Evolutionary conservation across 805 yeast genomes (phyloP), one percentile per base, ranked within the genome.

Genomic region (Candida parachauliodes): DNA sequence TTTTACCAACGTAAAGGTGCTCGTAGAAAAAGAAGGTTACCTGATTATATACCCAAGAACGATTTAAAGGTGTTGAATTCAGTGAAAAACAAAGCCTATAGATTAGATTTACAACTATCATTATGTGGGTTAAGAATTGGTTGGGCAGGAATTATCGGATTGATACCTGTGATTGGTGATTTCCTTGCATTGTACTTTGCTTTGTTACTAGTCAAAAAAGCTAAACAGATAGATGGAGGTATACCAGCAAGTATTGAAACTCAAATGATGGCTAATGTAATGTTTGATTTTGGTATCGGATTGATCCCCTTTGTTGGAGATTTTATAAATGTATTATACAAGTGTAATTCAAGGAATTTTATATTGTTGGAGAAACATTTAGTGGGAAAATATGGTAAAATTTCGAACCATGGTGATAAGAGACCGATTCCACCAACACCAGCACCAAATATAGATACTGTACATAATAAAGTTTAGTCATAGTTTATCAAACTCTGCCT

Each of bases 271-370:
- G 53, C 58, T n/a, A 67, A 67, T 43, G 55, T 65, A 8, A 46
- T 49, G n/a, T 50, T 65, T 43, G 72, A 67, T 43, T 66, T 67
- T 45, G 59, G 54, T 1, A 57, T 66, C 26, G 71, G 71, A 4
- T 52, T 66, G 45, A 77, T 85, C 28, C 96, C 96, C 1, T 48
- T 87, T 22, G 77, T 85, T 20, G 95, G 96, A 18, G 88, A 81
- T 48, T 54, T 84, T 22, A 65, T 81, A 15, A 77, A 76, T 45
- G 77, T 86, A 14, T 77, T 83, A 3, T 87, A 83, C 63, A 83
- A 84, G 59, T 77, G 88, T 30, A 84, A 83, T 51, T 79, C 87
- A 17, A 67, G 96, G 40, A 87, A 87, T 55, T 79, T 80, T 43
- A 63, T 83, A 32, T 48, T 82, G 24, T 47, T 66, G 38, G 70